A percentile compares a stretch with the other conserved stretches of the same genome.
Evolutionary conservation across 2,329 filamentous ascomycete species (phyloP).

Genomic region (Tolypocladium sp.): DNA sequence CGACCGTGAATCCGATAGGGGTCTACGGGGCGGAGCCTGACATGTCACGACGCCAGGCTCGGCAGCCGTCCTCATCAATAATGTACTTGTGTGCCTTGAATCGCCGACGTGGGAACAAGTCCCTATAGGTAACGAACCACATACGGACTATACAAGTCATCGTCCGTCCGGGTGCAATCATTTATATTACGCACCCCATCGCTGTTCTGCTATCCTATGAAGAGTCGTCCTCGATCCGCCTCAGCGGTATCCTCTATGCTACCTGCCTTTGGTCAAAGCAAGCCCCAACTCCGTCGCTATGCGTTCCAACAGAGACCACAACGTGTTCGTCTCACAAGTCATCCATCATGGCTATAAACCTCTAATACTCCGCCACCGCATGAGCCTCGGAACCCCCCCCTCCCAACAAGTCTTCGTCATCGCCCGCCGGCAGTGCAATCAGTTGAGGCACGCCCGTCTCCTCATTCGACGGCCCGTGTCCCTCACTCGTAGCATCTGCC

Average conservation of each 20-base stretch:
- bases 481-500: neutral
- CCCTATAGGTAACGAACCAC: too few relatives aligned
- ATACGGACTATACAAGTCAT: neutral
- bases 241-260: neutral
- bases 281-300: slow-evolving; percentile 18
- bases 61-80: too few relatives aligned
- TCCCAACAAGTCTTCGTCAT: neutral
- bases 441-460: neutral
- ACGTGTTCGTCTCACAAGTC: neutral
- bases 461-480: neutral
- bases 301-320: slow-evolving; percentile 3
- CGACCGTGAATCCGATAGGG: neutral
- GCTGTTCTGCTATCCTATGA: neutral
- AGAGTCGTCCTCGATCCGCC: neutral
- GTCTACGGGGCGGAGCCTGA: neutral
- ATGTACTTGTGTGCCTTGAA: too few relatives aligned
- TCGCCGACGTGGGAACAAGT: neutral
- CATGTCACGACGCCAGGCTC: neutral
- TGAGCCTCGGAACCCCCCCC: neutral
- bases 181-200: too few relatives aligned
- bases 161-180: neutral
- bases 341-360: neutral
- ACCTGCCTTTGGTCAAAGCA: neutral
- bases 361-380: neutral
- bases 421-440: neutral